Percentiles rank a stretch among this genome's conserved stretches.
Conservation (phyloP, 345 rosid species). For the Salix arbutifolia region DNA sequence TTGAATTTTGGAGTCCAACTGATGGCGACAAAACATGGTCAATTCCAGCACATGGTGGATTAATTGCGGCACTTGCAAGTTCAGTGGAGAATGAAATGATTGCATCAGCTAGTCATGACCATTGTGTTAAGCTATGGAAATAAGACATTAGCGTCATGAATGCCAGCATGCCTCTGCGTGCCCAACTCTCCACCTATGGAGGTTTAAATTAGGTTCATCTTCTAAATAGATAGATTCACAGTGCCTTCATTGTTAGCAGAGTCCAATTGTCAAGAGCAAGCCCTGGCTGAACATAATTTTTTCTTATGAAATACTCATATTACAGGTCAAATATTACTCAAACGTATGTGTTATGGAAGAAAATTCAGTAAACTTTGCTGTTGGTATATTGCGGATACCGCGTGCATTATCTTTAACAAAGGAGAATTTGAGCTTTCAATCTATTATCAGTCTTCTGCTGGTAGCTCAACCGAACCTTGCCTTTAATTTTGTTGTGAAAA, state of each 20-base stretch:
- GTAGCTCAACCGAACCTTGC: no score
- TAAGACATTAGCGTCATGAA: neutral
- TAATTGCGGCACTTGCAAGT: slow-evolving; percentile 23
- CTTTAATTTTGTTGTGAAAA: no score
- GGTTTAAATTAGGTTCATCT: neutral
- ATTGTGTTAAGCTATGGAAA: slow-evolving; percentile 33
- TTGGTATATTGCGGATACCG: no score
- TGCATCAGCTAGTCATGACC: slow-evolving; percentile 34
- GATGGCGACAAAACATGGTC: slow-evolving; percentile 19
- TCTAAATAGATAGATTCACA: neutral
- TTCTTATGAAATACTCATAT: no score
- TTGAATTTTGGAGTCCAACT: slow-evolving; percentile 34
- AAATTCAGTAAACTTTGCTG: no score
- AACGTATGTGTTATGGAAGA: no score
- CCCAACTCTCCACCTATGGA: neutral
- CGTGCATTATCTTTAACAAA: no score
- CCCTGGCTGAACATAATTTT: neutral
- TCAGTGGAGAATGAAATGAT: slow-evolving; percentile 20
- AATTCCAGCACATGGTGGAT: slow-evolving; percentile 25
- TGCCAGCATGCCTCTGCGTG: neutral
- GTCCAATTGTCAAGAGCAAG: neutral
- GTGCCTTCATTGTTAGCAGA: neutral
- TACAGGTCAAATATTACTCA: no score
- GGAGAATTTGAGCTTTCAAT: no score
- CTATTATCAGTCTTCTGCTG: no score